These are phyloP conservation scores for Podaxis sp. DNA, from an alignment of 768 basidiomycete genomes.

Conservation along the genomic window DNA sequence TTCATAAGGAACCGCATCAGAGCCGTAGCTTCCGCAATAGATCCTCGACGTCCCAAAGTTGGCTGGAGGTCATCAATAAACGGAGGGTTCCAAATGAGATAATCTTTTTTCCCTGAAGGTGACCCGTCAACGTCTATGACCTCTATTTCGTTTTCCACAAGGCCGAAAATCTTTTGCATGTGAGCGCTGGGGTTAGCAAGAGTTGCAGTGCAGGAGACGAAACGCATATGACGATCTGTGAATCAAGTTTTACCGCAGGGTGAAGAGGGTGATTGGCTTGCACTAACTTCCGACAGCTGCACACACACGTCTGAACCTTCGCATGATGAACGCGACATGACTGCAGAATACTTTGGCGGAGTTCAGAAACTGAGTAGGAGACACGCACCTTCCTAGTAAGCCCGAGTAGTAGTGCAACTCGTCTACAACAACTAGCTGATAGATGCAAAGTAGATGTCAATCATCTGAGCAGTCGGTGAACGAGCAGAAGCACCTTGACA, in stretches of 20 bases:
- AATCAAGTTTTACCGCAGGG: not conserved
- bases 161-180: constrained; percentile 75
- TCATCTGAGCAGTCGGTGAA: not conserved
- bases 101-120: constrained; percentile 78
- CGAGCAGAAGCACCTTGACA: constrained; percentile 43
- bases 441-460: not conserved
- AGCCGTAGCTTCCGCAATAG: constrained; percentile 66
- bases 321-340: constrained; percentile 78
- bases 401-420: constrained; percentile 88
- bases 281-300: constrained; percentile 73
- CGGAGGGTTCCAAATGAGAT: constrained; percentile 75
- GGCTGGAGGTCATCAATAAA: constrained; percentile 54
- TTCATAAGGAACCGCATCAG: constrained; percentile 84
- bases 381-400: constrained; percentile 68
- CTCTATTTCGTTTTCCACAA: constrained; percentile 59
- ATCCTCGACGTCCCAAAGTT: constrained; percentile 51
- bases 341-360: constrained; percentile 33
- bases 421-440: constrained; percentile 72
- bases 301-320: constrained; percentile 75
- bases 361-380: not conserved
- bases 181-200: constrained; percentile 74
- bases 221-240: constrained; percentile 55
- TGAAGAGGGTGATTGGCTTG: not conserved
- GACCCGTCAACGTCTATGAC: constrained; percentile 80
- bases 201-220: constrained; percentile 89